These are phyloP conservation scores for Miscanthus sacchariflorus DNA, from an alignment of 202 grass and related monocot species.

Conservation along the genomic window DNA sequence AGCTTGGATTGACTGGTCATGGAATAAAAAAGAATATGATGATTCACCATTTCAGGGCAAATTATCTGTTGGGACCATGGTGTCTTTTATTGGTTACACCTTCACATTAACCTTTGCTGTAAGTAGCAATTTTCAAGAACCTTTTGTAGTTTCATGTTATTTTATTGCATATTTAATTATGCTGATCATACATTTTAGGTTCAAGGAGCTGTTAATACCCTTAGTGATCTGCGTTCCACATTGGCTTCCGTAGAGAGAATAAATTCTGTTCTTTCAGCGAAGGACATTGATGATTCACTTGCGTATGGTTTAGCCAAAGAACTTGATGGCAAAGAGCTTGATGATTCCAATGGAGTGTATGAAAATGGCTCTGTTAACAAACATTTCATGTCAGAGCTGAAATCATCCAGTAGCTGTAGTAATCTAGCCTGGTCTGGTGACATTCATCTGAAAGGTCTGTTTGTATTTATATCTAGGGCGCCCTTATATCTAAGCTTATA, in stretches of 20 bases:
- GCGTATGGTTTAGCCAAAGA: constrained; percentile 96
- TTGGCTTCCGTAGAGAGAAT: constrained; percentile 93
- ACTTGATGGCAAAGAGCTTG: constrained; percentile 59
- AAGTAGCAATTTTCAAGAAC: constrained; percentile 51
- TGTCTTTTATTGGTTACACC: constrained; percentile 98
- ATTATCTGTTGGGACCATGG: constrained; percentile 88
- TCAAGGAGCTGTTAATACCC: constrained; percentile 94
- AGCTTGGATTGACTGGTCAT: constrained; percentile 13
- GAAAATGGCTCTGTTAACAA: constrained; percentile 54
- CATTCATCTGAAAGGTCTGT: constrained; percentile 87
- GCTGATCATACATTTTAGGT: constrained; percentile 68
- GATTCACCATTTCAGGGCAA: constrained; percentile 76
- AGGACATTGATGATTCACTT: constrained; percentile 91
- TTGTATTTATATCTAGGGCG: background rate
- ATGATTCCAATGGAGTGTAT: constrained; percentile 50
- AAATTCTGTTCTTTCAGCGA: constrained; percentile 76
- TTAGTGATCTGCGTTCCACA: constrained; percentile 83
- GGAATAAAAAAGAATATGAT: constrained; percentile 31
- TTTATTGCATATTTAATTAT: constrained; percentile 44
- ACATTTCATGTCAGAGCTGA: constrained; percentile 85
- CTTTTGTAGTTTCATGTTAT: constrained; percentile 37
- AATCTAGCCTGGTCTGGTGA: constrained; percentile 86
- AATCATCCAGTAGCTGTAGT: constrained; percentile 69
- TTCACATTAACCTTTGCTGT: constrained; percentile 97
- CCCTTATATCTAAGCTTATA: constrained; percentile 10